Conservation (phyloP, 495 filamentous ascomycete genomes). For the Penicillium odoratum region DNA sequence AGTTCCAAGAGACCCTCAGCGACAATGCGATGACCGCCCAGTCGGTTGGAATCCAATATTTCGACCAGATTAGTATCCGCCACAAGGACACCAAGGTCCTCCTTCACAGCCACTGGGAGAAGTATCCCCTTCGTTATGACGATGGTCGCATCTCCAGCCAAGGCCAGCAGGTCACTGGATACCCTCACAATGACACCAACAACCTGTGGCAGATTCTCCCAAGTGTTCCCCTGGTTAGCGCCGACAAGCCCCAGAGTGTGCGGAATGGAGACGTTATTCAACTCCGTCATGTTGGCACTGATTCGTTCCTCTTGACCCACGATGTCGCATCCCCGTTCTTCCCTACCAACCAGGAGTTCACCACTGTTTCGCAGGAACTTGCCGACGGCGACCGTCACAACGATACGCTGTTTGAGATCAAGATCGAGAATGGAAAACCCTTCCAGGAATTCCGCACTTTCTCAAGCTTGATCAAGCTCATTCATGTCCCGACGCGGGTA, state of each 20-base stretch:
- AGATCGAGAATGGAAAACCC: conserved; percentile 81
- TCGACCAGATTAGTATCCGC: conserved; percentile 79
- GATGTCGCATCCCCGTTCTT: conserved; percentile 97
- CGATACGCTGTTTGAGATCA: conserved; percentile 91
- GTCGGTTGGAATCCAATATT: conserved; percentile 83
- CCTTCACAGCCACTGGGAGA: conserved; percentile 88
- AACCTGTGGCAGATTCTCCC: conserved; percentile 97
- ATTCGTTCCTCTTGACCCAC: conserved; percentile 88
- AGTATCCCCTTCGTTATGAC: conserved; percentile 91
- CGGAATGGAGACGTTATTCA: conserved; percentile 85
- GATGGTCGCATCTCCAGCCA: conserved; percentile 97
- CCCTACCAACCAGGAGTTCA: conserved; percentile 98
- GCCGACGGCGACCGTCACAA: conserved; percentile 77
- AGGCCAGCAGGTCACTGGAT: conserved; percentile 96
- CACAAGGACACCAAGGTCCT: conserved; percentile 98
- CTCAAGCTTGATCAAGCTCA: conserved; percentile 88
- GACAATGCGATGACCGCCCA: conserved; percentile 91
- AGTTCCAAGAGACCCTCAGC: conserved; percentile 94
- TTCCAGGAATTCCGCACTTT: conserved; percentile 86
- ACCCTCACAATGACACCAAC: conserved; percentile 97
- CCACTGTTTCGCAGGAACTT: conserved; percentile 70
- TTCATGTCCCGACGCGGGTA: conserved; percentile 90
- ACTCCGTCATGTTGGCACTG: conserved; percentile 83
- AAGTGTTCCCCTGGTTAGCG: conserved; percentile 43
- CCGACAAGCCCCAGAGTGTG: conserved; percentile 62